Conservation (phyloP, 2,329 filamentous ascomycete species). For the Cercospora zeae-maydis region DNA sequence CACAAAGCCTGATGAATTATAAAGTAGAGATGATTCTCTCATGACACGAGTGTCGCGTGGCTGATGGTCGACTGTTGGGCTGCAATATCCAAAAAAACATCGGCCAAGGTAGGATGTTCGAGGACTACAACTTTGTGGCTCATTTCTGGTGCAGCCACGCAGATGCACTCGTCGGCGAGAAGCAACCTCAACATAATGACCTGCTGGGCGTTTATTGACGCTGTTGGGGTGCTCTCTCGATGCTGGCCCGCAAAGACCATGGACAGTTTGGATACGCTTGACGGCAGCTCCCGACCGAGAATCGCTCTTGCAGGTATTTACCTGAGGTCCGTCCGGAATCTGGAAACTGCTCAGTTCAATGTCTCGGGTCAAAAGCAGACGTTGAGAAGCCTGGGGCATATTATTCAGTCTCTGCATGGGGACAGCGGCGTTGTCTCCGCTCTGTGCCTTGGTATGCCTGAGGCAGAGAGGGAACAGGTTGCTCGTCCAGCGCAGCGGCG, state of each 20-base stretch:
- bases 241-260: neutral
- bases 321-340: no score
- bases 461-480: no score
- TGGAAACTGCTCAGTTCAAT: no score
- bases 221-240: neutral
- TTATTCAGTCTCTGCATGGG: no score
- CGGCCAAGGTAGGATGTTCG: neutral
- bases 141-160: neutral
- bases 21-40: neutral
- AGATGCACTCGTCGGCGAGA: neutral
- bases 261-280: neutral
- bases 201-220: neutral
- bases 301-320: neutral
- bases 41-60: neutral
- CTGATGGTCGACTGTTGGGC: neutral
- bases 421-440: no score
- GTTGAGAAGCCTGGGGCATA: no score
- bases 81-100: neutral
- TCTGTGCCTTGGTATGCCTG: no score
- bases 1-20: neutral
- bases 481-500: no score
- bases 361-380: no score
- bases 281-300: no score
- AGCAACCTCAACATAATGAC: neutral
- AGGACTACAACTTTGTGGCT: neutral